Percentiles rank a stretch among this genome's conserved stretches.
Evolutionary conservation across 2,329 filamentous ascomycete species (phyloP).

Genomic region (Colletotrichum tofieldiae): DNA sequence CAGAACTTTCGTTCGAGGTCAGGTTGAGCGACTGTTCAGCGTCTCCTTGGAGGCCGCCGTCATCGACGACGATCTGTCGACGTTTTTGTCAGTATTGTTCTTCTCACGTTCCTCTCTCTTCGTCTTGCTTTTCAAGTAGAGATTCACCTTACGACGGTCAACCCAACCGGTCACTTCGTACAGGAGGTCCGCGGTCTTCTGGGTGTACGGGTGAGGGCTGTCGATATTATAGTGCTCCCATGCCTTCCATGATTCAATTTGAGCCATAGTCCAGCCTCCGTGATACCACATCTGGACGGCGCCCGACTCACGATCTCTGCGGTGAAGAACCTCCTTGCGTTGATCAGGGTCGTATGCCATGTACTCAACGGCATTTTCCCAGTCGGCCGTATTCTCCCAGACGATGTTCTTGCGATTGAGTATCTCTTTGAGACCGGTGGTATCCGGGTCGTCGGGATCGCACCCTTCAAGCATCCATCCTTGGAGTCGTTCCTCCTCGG

Average conservation of each 20-base stretch:
- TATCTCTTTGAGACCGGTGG: slow-evolving; percentile 8
- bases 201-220: slow-evolving; percentile 27
- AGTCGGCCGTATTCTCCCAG: slow-evolving; percentile 33
- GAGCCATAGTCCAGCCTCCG: slow-evolving; percentile 27
- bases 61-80: slow-evolving; percentile 35
- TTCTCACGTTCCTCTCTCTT: neutral
- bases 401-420: slow-evolving; percentile 25
- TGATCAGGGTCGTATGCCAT: slow-evolving; percentile 32
- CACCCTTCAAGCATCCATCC: slow-evolving; percentile 2
- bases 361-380: slow-evolving; percentile 23
- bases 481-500: neutral
- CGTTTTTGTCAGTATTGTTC: slow-evolving; percentile 12
- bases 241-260: slow-evolving; percentile 22
- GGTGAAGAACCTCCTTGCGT: slow-evolving; percentile 21
- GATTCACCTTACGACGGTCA: slow-evolving; percentile 47
- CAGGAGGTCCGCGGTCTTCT: slow-evolving; percentile 43
- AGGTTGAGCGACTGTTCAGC: slow-evolving; percentile 46
- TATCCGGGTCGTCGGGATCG: slow-evolving; percentile 18
- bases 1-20: neutral
- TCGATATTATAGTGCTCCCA: slow-evolving; percentile 42
- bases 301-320: slow-evolving; percentile 28
- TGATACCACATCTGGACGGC: slow-evolving; percentile 29
- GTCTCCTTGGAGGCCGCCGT: slow-evolving; percentile 34
- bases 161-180: slow-evolving; percentile 43
- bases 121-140: slow-evolving; percentile 45